Evolutionary conservation across 2,329 filamentous ascomycete genomes (phyloP).

Genomic region (Cytospora piceicola): DNA sequence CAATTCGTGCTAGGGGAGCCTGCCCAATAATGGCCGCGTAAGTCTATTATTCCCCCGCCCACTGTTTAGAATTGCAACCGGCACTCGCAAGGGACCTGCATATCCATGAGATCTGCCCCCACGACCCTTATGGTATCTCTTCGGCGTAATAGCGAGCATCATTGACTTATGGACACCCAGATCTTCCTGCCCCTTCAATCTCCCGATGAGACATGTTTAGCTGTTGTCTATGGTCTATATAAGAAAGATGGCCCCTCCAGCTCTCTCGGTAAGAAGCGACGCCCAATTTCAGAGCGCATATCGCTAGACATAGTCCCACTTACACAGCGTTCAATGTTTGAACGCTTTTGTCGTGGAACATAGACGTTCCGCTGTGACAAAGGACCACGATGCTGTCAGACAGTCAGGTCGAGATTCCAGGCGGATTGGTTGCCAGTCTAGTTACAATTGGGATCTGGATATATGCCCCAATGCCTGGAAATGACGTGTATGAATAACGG

Average conservation of each 20-base stretch:
- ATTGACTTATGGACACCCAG: not conserved
- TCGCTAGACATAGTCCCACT: not conserved
- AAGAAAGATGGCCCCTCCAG: not conserved
- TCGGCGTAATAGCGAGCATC: not conserved
- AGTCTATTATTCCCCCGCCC: not conserved
- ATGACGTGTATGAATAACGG: not conserved
- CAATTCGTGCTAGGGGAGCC: too few species aligned
- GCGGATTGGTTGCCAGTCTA: not conserved
- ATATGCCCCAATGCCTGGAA: not conserved
- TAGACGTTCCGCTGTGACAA: not conserved
- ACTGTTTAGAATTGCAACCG: not conserved
- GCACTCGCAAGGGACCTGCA: not conserved
- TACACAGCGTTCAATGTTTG: too few species aligned
- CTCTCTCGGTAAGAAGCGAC: not conserved
- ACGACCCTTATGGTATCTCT: not conserved
- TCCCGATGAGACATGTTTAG: not conserved
- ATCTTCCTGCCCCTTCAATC: not conserved
- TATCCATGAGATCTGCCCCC: not conserved
- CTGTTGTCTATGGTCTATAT: not conserved
- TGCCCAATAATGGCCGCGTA: conserved; percentile 4
- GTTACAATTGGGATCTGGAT: not conserved
- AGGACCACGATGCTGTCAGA: not conserved
- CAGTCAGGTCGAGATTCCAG: not conserved
- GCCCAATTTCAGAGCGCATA: not conserved
- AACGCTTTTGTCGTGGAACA: not conserved